Evolutionary conservation across 306 rosid species (phyloP).

Genomic region (Glycyrrhiza uralensis): DNA sequence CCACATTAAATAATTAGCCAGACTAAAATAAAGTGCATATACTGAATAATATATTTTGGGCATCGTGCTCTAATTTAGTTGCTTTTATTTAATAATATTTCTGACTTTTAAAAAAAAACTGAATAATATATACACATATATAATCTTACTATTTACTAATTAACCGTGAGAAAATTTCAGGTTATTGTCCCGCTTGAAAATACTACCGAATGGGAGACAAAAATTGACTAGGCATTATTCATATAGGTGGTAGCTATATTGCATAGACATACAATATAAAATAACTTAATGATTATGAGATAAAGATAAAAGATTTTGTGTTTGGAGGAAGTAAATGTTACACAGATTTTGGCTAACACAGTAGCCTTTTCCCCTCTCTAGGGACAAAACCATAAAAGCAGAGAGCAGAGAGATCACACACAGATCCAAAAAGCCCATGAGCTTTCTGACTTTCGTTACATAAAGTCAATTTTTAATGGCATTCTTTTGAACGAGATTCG

Average conservation of each 20-base stretch:
- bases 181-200: background rate
- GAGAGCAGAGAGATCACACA: background rate
- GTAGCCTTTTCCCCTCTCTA: constrained; percentile 8
- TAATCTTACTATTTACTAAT: too few species aligned
- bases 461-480: constrained; percentile 8
- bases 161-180: too few species aligned
- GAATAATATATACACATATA: too few species aligned
- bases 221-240: constrained; percentile 11
- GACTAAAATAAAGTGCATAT: too few species aligned
- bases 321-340: constrained; percentile 4
- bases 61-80: too few species aligned
- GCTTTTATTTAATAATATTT: too few species aligned
- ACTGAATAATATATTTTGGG: too few species aligned
- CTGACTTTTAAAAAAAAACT: too few species aligned
- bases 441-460: constrained; percentile 20
- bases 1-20: too few species aligned
- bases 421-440: constrained; percentile 1
- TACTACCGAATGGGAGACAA: constrained; percentile 12
- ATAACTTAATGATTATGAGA: constrained; percentile 28
- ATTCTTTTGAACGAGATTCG: background rate
- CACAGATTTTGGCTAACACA: background rate
- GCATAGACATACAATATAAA: constrained; percentile 2
- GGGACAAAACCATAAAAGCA: constrained; percentile 29
- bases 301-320: background rate
- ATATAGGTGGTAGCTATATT: constrained; percentile 2